A percentile compares a stretch with the other conserved stretches of the same genome.
phyloP scores from a whole-genome alignment of 495 filamentous ascomycete genomes.

The Pseudevernia furfuracea region DNA sequence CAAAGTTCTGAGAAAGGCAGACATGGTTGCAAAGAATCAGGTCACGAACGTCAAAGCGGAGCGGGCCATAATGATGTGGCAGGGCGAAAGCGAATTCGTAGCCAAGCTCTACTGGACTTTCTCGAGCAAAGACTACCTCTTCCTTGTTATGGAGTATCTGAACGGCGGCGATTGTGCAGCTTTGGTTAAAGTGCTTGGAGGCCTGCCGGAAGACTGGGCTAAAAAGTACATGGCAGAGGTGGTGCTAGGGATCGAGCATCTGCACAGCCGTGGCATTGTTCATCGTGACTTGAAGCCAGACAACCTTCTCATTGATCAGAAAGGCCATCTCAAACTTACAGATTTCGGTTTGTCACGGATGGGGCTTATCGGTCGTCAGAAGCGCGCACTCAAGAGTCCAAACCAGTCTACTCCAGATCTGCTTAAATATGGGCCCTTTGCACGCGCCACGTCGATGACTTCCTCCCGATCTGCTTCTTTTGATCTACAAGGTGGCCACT shows the following conservation, averaged over 20 bases:
- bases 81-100: slow-evolving; percentile 98
- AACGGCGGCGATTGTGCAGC: slow-evolving; percentile 97
- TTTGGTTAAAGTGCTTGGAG: slow-evolving; percentile 85
- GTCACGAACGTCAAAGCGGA: slow-evolving; percentile 98
- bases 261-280: slow-evolving; percentile 88
- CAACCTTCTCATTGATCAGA: slow-evolving; percentile 94
- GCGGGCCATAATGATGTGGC: slow-evolving; percentile 99
- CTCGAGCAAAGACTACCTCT: slow-evolving; percentile 97
- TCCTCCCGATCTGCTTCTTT: slow-evolving; percentile 96
- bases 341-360: slow-evolving; percentile 97
- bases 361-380: slow-evolving; percentile 93
- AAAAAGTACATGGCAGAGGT: slow-evolving; percentile 96
- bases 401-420: slow-evolving; percentile 81
- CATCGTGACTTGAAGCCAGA: slow-evolving; percentile 96
- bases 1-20: slow-evolving; percentile 96
- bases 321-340: slow-evolving; percentile 91
- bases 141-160: slow-evolving; percentile 97
- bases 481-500: slow-evolving; percentile 72
- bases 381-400: slow-evolving; percentile 75
- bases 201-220: slow-evolving; percentile 90
- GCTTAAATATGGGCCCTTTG: slow-evolving; percentile 86
- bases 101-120: slow-evolving; percentile 99
- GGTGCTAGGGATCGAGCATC: slow-evolving; percentile 86
- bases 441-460: slow-evolving; percentile 70
- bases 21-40: slow-evolving; percentile 99